These are phyloP conservation scores for Kwoniella heveanensis DNA, from an alignment of 768 basidiomycete species.

Conservation along the genomic window DNA sequence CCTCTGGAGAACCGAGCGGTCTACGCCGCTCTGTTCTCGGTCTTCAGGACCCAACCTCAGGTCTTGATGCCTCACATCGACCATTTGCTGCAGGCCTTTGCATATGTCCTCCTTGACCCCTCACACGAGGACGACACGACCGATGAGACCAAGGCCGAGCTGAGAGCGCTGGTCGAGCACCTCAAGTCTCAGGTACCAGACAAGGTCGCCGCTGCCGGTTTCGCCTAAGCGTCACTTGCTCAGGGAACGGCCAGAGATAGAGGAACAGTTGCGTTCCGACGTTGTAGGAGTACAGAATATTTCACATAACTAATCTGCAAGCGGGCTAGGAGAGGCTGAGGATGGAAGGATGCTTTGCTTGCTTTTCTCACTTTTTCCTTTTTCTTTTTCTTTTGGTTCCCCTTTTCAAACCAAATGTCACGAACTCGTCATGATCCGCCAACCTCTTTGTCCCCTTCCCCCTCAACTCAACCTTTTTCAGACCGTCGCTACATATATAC, in stretches of 20 bases:
- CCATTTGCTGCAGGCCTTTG: slow-evolving; percentile 74
- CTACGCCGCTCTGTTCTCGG: slow-evolving; percentile 83
- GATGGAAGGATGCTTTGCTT: not conserved
- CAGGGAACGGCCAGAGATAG: not conserved
- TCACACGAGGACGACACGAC: slow-evolving; percentile 72
- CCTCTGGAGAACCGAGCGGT: slow-evolving; percentile 84
- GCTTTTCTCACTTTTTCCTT: not conserved
- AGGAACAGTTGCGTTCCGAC: not conserved
- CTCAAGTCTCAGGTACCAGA: slow-evolving; percentile 75
- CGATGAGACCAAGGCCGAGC: slow-evolving; percentile 72
- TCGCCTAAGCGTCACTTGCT: slow-evolving; percentile 15
- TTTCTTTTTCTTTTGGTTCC: not conserved
- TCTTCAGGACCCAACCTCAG: slow-evolving; percentile 76
- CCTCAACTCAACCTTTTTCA: not conserved
- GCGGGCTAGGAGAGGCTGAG: not conserved
- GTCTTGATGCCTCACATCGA: slow-evolving; percentile 76
- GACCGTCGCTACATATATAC: not conserved
- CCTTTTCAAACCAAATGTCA: not conserved
- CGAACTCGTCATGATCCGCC: slow-evolving; percentile 5
- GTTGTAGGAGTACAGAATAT: not conserved
- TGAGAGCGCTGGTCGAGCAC: slow-evolving; percentile 71
- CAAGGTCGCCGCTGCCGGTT: slow-evolving; percentile 77
- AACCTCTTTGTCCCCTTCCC: not conserved
- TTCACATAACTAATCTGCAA: not conserved
- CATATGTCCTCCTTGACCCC: slow-evolving; percentile 73